Conservation (phyloP, 768 basidiomycete genomes). For the Tephrocybe sp. region DNA sequence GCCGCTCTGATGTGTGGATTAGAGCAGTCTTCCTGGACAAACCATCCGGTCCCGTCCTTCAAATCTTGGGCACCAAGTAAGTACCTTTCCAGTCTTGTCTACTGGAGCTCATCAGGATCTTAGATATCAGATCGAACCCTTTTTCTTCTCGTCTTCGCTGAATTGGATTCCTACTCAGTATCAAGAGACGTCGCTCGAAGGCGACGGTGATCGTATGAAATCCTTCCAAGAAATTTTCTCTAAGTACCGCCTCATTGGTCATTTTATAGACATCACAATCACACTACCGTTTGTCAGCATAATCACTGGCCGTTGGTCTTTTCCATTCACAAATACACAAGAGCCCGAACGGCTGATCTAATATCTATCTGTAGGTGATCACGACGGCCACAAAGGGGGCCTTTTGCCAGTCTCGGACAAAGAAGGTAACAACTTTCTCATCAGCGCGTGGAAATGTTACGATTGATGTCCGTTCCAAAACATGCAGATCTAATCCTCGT, state of each 20-base stretch:
- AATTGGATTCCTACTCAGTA: slow-evolving; percentile 61
- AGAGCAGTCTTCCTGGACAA: slow-evolving; percentile 50
- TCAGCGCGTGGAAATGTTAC: background rate
- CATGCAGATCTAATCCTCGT: slow-evolving; percentile 19
- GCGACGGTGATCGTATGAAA: slow-evolving; percentile 40
- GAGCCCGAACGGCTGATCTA: too few species aligned
- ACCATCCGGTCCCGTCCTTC: slow-evolving; percentile 46
- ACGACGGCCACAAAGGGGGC: slow-evolving; percentile 5
- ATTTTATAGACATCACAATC: slow-evolving; percentile 38
- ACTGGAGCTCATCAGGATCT: background rate
- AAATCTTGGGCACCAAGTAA: slow-evolving; percentile 52
- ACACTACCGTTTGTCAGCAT: slow-evolving; percentile 32
- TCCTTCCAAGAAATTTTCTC: background rate
- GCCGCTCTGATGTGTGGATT: background rate
- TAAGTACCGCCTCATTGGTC: background rate
- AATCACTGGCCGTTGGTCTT: background rate
- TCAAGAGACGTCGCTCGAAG: slow-evolving; percentile 33
- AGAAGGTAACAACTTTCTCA: background rate
- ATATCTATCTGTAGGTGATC: background rate
- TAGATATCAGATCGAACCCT: slow-evolving; percentile 56
- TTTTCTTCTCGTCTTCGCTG: slow-evolving; percentile 61
- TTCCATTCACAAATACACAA: too few species aligned
- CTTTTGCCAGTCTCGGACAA: slow-evolving; percentile 4
- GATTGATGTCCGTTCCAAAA: background rate
- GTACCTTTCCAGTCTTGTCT: background rate